Base-by-base conservation (phyloP, 2,329 filamentous ascomycete genomes). In the Calonectria hawksworthii region DNA sequence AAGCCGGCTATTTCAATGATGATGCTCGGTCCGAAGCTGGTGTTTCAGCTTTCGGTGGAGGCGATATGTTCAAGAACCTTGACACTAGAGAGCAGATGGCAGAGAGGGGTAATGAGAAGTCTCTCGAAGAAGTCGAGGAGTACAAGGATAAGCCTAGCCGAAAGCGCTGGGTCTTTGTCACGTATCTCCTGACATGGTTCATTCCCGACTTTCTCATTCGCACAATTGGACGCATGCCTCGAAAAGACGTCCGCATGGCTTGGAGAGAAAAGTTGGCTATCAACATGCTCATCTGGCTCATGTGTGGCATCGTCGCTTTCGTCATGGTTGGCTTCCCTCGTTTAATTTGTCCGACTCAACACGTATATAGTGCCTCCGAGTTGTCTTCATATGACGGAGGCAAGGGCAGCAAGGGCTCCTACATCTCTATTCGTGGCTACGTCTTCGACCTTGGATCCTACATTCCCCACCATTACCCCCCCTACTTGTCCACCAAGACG, bases 221-320 rank as follows among this genome's bases (percentile, higher is more conserved):
- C 69, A 89, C 89, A 80, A 75, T 98, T 51, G 96, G 96, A 28
- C 91, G 94, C 67, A 98, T 98, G 94, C 91, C 94, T 74, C 94
- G 97, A 75, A 98, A 98, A 83, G 97, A 99, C 84, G 92, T 99
- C 11, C 94, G 96, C 30, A 90, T 94, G 83, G 97, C 97, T 0
- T 99, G 97, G 97, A 91, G 97, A 83, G 97, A 99, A 85, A 99
- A 99, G 89, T 85, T 99, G 74, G 96, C 97, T 69, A 99, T 99
- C 90, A 99, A 99, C 88, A 89, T 99, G 84, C 90, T 99, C 82
- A 99, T 99, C 83, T 99, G 98, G 97, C 87, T 96, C 72, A 92
- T 90, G 83, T 99, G 96, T 86, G 88, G 87, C 21, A 85, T 94
- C 64, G 92, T 95, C 34, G 91, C 94, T 71, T 99, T 99, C 88